A percentile compares a stretch with the other conserved stretches of the same genome.
Conservation (phyloP, 2,329 filamentous ascomycete genomes). For the Stemphylium vesicarium region DNA sequence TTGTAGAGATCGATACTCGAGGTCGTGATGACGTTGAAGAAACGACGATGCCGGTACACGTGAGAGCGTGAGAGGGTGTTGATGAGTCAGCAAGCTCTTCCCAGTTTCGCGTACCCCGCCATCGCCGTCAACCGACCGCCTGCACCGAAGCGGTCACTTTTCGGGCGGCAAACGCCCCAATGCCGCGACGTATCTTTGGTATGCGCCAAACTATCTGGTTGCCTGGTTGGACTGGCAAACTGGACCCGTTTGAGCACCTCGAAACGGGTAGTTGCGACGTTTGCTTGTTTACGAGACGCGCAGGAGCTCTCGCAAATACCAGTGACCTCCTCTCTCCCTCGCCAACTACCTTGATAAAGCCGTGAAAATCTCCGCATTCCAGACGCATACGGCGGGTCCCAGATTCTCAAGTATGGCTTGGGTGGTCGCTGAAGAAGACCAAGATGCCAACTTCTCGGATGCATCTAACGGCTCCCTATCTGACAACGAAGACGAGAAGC, state of each 20-base stretch:
- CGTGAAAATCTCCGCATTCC: background rate
- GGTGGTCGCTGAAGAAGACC: slow-evolving; percentile 24
- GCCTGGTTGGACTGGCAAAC: background rate
- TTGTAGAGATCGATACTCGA: slow-evolving; percentile 3
- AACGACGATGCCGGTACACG: slow-evolving; percentile 8
- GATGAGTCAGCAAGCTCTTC: slow-evolving; percentile 24
- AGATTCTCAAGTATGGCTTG: slow-evolving; percentile 22
- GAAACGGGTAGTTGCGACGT: slow-evolving; percentile 19
- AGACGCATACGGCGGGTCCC: background rate
- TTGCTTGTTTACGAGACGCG: slow-evolving; percentile 18
- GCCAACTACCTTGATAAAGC: background rate
- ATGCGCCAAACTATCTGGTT: background rate
- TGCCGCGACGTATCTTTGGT: background rate
- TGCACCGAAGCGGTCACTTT: background rate
- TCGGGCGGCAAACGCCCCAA: background rate
- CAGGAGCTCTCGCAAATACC: slow-evolving; percentile 17
- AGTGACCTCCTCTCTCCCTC: slow-evolving; percentile 12
- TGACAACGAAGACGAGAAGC: slow-evolving; percentile 3
- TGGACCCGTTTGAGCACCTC: background rate
- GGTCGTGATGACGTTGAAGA: slow-evolving; percentile 4
- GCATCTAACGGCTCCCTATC: slow-evolving; percentile 6
- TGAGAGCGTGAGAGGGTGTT: slow-evolving; percentile 38
- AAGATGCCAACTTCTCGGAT: slow-evolving; percentile 24
- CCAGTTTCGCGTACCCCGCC: slow-evolving; percentile 24
- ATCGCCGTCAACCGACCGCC: slow-evolving; percentile 12